These are phyloP conservation scores for Calocybe gambosa DNA, from an alignment of 1,284 basidiomycete genomes.

Conservation along the genomic window DNA sequence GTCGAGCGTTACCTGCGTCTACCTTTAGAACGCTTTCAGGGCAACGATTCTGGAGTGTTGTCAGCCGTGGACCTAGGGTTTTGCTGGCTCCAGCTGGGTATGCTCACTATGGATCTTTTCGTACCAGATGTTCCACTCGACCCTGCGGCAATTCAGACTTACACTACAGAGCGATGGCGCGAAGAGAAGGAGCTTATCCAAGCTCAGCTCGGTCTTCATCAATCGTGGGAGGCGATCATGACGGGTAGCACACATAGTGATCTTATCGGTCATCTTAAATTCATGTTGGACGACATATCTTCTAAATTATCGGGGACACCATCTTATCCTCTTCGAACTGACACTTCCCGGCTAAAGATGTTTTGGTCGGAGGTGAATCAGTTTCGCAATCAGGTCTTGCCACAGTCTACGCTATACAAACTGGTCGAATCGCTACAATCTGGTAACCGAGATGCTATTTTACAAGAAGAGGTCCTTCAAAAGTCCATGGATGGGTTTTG, in stretches of 20 bases:
- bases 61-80: slow-evolving; percentile 35
- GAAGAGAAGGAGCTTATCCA: slow-evolving; percentile 41
- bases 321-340: slow-evolving; percentile 30
- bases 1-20: slow-evolving; percentile 14
- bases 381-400: slow-evolving; percentile 56
- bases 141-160: slow-evolving; percentile 68
- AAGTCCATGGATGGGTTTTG: slow-evolving; percentile 59
- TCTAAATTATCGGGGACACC: slow-evolving; percentile 21
- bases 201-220: slow-evolving; percentile 54
- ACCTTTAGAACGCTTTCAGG: slow-evolving; percentile 13
- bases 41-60: slow-evolving; percentile 2
- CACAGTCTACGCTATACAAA: slow-evolving; percentile 40
- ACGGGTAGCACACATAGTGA: slow-evolving; percentile 59
- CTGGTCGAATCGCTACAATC: slow-evolving; percentile 30
- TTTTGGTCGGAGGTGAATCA: slow-evolving; percentile 82
- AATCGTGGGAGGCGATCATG: slow-evolving; percentile 48
- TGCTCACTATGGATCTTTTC: slow-evolving; percentile 63
- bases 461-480: slow-evolving; percentile 58
- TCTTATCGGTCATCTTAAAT: slow-evolving; percentile 39
- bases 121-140: slow-evolving; percentile 87
- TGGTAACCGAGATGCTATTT: slow-evolving; percentile 30
- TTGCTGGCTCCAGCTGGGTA: slow-evolving; percentile 64
- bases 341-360: slow-evolving; percentile 58
- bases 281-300: slow-evolving; percentile 29
- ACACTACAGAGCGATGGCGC: slow-evolving; percentile 44